Base-by-base conservation (phyloP, 1,284 basidiomycete genomes). In the Malassezia sympodialis region DNA sequence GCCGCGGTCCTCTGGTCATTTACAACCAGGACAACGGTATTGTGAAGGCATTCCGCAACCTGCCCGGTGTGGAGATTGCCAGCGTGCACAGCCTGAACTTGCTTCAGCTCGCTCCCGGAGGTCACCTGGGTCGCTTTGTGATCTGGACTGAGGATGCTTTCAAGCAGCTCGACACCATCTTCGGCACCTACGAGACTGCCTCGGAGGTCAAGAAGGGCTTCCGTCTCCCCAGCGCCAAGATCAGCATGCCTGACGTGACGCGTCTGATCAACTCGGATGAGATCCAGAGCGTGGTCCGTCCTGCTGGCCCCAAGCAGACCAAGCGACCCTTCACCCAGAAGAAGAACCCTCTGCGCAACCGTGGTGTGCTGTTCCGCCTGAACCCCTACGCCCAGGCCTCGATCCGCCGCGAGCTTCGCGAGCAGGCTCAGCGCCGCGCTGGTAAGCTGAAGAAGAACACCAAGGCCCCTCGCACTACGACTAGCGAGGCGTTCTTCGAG, bases 81-180 rank as follows among this genome's bases (percentile, higher is more conserved):
- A 91, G 88, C 76, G 94, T 99, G 69, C 84, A 85, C 77, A 81
- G 88, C 60, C 82, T 99, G 72, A 99, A 98, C 81, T 83, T 99
- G 72, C 88, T 99, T 76, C 91, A 96, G 80, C 88, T 99, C 76
- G 94, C 94, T 32, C 94, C 94, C 53, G 94, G 94, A 84, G 94
- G 94, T 69, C 94, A 98, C 79, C 84, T 99, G 62, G 94, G 94
- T 63, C 88, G 94, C 65, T 98, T 99, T 80, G 82, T 96, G 77
- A 94, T 99, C 82, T 99, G 93, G 93, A 98, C 94, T 60, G 88
- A 96, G 81, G 81, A 82, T 75, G 94, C 94, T 45, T 96, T 98
- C 78, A 82, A 80, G 60, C 82, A 87, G 64, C 86, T 99, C 56
- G 94, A 98, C 78, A 85, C 88, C 69, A 84, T 98, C 69, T 99